Evolutionary conservation across 306 rosid species (phyloP).

Genomic region (Quercus agrifolia): DNA sequence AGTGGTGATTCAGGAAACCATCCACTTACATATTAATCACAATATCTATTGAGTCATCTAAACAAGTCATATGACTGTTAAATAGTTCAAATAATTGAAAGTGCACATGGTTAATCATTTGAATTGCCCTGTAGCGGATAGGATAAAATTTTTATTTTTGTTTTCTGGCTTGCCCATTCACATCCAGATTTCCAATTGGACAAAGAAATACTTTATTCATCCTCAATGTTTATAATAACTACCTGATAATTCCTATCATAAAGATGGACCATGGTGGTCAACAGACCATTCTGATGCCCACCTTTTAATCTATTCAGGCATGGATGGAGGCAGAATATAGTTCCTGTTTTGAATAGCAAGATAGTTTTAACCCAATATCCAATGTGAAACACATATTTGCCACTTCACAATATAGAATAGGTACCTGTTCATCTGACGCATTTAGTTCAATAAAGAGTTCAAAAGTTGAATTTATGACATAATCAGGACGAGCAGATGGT

Average conservation of each 20-base stretch:
- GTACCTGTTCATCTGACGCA: slow-evolving; percentile 96
- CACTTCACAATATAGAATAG: slow-evolving; percentile 15
- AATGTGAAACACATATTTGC: background rate
- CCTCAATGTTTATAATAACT: background rate
- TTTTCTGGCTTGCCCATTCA: background rate
- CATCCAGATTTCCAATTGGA: background rate
- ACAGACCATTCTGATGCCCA: background rate
- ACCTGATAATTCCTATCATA: background rate
- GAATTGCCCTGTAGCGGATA: too few relatives aligned
- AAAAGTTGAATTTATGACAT: slow-evolving; percentile 87
- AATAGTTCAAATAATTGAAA: too few relatives aligned
- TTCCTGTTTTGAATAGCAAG: background rate
- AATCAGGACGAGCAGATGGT: slow-evolving; percentile 93
- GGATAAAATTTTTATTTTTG: too few relatives aligned
- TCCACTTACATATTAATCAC: too few relatives aligned
- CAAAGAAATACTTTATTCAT: background rate
- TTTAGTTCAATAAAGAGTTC: slow-evolving; percentile 95
- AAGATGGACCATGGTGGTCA: background rate
- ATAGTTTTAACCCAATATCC: background rate
- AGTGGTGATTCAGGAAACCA: too few relatives aligned
- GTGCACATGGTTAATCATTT: too few relatives aligned
- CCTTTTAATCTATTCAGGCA: background rate
- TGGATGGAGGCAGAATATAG: background rate
- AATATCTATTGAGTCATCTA: too few relatives aligned
- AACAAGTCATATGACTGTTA: too few relatives aligned